These are phyloP conservation scores for Ramaria sp. DNA, from an alignment of 768 basidiomycete species.

Conservation along the genomic window DNA sequence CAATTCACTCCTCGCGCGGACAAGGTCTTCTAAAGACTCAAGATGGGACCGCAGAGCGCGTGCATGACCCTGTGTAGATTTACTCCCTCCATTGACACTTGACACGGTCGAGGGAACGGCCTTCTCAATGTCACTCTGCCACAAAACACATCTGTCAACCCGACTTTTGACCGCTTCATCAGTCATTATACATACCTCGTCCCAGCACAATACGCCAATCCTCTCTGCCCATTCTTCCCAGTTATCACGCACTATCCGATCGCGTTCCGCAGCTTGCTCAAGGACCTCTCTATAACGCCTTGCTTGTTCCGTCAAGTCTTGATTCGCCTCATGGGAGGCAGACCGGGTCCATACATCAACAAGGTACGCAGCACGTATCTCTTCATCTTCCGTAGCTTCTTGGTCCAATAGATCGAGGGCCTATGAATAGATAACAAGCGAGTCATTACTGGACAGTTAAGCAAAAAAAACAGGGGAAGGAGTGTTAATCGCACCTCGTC, in stretches of 20 bases:
- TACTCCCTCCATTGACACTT: slow-evolving; percentile 18
- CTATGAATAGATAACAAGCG: slow-evolving; percentile 28
- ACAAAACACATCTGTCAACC: background rate
- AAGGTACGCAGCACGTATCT: slow-evolving; percentile 38
- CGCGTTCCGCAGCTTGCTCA: slow-evolving; percentile 60
- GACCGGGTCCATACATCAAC: slow-evolving; percentile 32
- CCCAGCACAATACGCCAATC: slow-evolving; percentile 61
- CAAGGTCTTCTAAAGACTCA: slow-evolving; percentile 71
- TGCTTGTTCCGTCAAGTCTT: slow-evolving; percentile 58
- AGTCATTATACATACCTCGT: slow-evolving; percentile 30
- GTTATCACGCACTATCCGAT: slow-evolving; percentile 65
- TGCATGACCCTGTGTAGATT: slow-evolving; percentile 47
- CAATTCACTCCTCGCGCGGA: slow-evolving; percentile 45
- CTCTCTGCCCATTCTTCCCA: slow-evolving; percentile 82
- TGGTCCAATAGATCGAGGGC: slow-evolving; percentile 84
- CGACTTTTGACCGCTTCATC: background rate
- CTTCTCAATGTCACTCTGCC: slow-evolving; percentile 52
- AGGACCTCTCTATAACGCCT: slow-evolving; percentile 64
- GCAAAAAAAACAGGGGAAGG: too few relatives aligned
- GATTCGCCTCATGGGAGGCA: slow-evolving; percentile 74
- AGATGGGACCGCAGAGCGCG: slow-evolving; percentile 62
- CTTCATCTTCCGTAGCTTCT: slow-evolving; percentile 80
- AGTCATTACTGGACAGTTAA: background rate
- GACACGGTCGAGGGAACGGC: slow-evolving; percentile 53
- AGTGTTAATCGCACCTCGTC: slow-evolving; percentile 52